These are phyloP conservation scores for Amanita subjunquillea DNA, from an alignment of 768 basidiomycete genomes.

Conservation along the genomic window DNA sequence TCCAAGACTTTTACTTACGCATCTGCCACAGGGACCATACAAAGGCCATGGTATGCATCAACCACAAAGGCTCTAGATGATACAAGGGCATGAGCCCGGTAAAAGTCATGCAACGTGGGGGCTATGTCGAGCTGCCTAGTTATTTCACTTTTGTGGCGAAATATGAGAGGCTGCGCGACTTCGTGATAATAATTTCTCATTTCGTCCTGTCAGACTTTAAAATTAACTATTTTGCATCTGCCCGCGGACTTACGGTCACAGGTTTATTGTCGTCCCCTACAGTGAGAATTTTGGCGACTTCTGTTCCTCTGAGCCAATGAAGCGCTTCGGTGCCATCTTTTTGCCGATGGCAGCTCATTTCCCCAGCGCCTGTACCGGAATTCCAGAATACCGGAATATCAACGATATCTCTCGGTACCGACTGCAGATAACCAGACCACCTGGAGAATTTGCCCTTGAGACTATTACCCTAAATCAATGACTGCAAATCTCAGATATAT, in stretches of 20 bases:
- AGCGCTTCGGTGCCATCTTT: constrained; percentile 22
- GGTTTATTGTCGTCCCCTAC: constrained; percentile 10
- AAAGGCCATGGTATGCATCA: constrained; percentile 70
- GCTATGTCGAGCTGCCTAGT: constrained; percentile 1
- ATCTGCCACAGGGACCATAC: constrained; percentile 83
- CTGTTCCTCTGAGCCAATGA: constrained; percentile 33
- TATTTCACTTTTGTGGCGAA: constrained; percentile 10
- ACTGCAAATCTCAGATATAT: background rate
- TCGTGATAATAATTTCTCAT: constrained; percentile 25
- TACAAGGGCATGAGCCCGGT: constrained; percentile 51
- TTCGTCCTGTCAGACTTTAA: constrained; percentile 19
- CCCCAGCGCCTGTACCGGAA: constrained; percentile 3
- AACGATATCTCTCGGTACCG: constrained; percentile 40
- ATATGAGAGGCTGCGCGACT: constrained; percentile 22
- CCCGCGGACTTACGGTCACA: constrained; percentile 14
- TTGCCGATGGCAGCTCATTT: background rate
- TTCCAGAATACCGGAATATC: constrained; percentile 59
- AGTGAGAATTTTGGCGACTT: constrained; percentile 20
- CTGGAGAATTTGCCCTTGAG: constrained; percentile 35
- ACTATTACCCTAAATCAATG: constrained; percentile 20
- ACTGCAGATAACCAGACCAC: constrained; percentile 61
- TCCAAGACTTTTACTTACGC: constrained; percentile 35
- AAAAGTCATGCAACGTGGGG: constrained; percentile 31
- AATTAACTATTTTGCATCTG: background rate
- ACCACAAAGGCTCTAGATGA: constrained; percentile 78